Conservation (phyloP, 2,329 filamentous ascomycete genomes). For the Hortaea werneckii region DNA sequence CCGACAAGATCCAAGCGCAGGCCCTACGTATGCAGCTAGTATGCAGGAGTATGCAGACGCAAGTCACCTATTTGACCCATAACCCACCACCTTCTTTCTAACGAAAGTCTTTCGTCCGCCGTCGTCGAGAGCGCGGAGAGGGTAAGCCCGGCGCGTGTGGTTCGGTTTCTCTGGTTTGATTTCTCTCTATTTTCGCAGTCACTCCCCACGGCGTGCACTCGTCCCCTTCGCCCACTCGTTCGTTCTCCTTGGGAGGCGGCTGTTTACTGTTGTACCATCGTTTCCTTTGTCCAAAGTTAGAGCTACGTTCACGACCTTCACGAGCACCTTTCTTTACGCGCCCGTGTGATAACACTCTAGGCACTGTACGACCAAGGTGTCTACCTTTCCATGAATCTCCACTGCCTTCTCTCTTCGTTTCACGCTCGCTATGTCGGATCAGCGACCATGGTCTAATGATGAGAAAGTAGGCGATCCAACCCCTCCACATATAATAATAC, state of each 20-base stretch:
- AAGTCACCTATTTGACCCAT: neutral
- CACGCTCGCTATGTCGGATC: slow-evolving; percentile 33
- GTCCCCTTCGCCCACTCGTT: neutral
- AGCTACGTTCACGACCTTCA: slow-evolving; percentile 4
- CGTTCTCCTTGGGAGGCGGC: neutral
- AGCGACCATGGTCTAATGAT: slow-evolving; percentile 36
- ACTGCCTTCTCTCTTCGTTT: slow-evolving; percentile 18
- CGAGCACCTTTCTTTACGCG: slow-evolving; percentile 5
- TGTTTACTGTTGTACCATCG: slow-evolving; percentile 1
- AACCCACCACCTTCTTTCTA: neutral
- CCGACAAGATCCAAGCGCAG: neutral
- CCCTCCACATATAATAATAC: neutral
- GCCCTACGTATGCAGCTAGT: slow-evolving; percentile 1
- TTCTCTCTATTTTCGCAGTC: no score
- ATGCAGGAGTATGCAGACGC: slow-evolving; percentile 1
- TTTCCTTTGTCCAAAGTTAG: slow-evolving; percentile 8
- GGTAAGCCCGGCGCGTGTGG: neutral
- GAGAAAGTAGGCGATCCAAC: slow-evolving; percentile 31
- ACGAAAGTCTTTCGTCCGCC: neutral
- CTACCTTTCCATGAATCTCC: slow-evolving; percentile 19
- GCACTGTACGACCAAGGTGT: slow-evolving; percentile 16
- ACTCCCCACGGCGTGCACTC: neutral
- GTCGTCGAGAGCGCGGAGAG: neutral
- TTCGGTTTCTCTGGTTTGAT: neutral
- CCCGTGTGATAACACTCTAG: slow-evolving; percentile 7